phyloP scores from a whole-genome alignment of 306 rosid genomes.

The Cucumis hystrix region DNA sequence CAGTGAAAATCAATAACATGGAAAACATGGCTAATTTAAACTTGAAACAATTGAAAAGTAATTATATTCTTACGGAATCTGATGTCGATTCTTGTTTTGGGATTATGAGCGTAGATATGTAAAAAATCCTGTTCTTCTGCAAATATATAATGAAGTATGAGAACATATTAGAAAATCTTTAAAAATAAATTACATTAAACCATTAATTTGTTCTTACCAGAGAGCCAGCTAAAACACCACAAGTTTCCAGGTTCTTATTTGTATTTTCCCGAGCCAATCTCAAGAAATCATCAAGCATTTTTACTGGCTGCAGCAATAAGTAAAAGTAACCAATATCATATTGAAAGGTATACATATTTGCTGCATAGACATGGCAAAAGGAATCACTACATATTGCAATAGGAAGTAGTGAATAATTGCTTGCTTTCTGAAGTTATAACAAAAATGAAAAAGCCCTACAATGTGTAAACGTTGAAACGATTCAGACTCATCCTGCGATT shows the following conservation, averaged over 20 bases:
- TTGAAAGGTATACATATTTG: neutral
- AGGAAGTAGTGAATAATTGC: neutral
- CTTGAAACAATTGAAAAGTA: neutral
- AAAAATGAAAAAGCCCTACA: constrained; percentile 32
- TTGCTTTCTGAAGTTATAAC: neutral
- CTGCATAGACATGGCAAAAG: neutral
- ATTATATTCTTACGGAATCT: constrained; percentile 65
- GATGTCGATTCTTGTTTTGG: constrained; percentile 98
- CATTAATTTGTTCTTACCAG: constrained; percentile 39
- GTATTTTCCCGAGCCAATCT: constrained; percentile 80
- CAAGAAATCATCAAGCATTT: constrained; percentile 89
- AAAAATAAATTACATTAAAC: neutral
- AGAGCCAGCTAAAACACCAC: constrained; percentile 95
- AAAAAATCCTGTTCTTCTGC: constrained; percentile 94
- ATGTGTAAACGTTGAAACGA: constrained; percentile 70
- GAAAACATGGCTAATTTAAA: neutral
- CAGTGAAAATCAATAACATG: neutral
- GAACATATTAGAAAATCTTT: neutral
- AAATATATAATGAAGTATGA: constrained; percentile 23
- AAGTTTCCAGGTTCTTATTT: constrained; percentile 71
- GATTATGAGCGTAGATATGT: constrained; percentile 78
- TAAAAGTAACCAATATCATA: constrained; percentile 10
- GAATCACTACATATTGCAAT: constrained; percentile 2
- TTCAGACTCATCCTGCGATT: constrained; percentile 47
- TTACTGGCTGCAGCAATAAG: constrained; percentile 58